These are phyloP conservation scores for Triticum turgidum DNA, from an alignment of 176 grass and related monocot species.

Conservation along the genomic window DNA sequence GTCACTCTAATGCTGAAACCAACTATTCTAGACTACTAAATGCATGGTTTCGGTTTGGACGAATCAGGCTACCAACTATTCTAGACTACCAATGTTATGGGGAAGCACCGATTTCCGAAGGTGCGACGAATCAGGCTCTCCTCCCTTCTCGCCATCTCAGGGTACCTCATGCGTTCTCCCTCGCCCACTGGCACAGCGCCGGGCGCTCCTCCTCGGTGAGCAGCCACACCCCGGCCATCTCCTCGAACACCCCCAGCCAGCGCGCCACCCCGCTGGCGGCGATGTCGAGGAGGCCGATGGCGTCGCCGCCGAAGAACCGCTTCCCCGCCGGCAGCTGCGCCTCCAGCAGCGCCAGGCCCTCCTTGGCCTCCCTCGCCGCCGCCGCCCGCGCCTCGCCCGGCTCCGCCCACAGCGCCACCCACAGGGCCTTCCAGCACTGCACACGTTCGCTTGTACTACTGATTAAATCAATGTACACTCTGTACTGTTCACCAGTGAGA, in stretches of 20 bases:
- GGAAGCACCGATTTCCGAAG: too few species aligned
- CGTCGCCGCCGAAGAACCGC: neutral
- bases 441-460: neutral
- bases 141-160: too few species aligned
- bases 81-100: too few species aligned
- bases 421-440: neutral
- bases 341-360: neutral
- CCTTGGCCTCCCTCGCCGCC: neutral
- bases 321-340: neutral
- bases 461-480: neutral
- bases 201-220: conserved; percentile 1
- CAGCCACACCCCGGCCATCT: neutral
- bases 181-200: neutral
- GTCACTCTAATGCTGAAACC: too few species aligned
- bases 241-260: neutral
- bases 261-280: neutral
- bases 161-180: neutral
- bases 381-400: neutral
- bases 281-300: neutral
- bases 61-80: too few species aligned
- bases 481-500: neutral
- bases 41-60: too few species aligned
- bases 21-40: too few species aligned
- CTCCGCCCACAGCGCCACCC: neutral
- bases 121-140: too few species aligned